Conservation (phyloP, 1,284 basidiomycete genomes). For the Cerrena zonata region DNA sequence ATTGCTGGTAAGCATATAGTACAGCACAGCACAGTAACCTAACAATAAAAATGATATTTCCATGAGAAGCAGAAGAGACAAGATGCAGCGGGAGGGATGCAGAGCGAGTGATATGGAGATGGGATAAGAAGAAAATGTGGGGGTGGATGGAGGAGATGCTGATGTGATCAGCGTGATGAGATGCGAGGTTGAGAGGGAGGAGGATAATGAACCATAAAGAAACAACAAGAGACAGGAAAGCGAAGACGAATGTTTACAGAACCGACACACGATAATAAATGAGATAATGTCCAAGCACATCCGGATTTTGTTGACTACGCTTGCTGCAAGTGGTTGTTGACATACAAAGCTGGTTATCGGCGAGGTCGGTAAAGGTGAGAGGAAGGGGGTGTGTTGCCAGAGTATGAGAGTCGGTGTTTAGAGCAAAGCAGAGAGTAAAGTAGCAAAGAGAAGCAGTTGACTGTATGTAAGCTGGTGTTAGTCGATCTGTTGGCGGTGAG, state of each 20-base stretch:
- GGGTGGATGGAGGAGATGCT: no score
- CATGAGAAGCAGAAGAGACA: no score
- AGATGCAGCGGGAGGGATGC: not conserved
- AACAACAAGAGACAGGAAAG: not conserved
- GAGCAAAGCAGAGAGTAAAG: constrained; percentile 8
- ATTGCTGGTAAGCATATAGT: no score
- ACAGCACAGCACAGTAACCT: no score
- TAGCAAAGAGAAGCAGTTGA: constrained; percentile 4
- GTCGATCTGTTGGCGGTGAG: not conserved
- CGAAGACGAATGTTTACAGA: constrained; percentile 5
- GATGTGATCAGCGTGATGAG: no score
- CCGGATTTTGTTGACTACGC: not conserved
- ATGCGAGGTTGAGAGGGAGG: no score
- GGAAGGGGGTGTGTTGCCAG: constrained; percentile 8
- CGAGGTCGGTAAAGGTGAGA: not conserved
- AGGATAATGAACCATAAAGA: not conserved
- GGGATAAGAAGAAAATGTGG: not conserved
- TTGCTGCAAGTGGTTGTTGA: not conserved
- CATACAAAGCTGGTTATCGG: not conserved
- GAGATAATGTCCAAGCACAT: not conserved
- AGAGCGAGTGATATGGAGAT: not conserved
- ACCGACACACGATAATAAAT: not conserved
- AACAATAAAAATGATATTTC: no score
- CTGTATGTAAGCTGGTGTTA: not conserved
- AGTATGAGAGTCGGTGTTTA: not conserved